phyloP scores from a whole-genome alignment of 345 rosid species.

The Eucalyptus cloeziana region DNA sequence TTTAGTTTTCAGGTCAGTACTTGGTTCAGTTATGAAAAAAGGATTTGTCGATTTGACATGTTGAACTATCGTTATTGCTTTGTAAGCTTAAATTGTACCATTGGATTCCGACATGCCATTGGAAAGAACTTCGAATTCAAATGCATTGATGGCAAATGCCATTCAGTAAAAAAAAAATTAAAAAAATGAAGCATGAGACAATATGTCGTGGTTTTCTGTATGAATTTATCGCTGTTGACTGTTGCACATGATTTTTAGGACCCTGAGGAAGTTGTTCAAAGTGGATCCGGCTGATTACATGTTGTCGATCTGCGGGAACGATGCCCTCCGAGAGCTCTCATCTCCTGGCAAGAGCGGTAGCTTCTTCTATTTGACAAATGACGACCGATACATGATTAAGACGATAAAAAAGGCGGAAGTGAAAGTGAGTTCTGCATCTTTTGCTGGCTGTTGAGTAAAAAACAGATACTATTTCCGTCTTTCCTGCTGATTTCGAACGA shows the following conservation, averaged over 20 bases:
- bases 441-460: neutral
- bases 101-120: neutral
- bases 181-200: neutral
- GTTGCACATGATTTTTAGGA: conserved; percentile 20
- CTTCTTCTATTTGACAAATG: conserved; percentile 82
- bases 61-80: neutral
- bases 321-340: conserved; percentile 89
- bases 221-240: neutral
- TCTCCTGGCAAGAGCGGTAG: conserved; percentile 99
- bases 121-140: neutral
- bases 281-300: conserved; percentile 97
- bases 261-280: conserved; percentile 82
- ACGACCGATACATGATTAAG: conserved; percentile 93
- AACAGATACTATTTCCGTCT: neutral
- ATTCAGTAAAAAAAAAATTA: neutral
- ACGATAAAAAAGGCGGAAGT: conserved; percentile 88
- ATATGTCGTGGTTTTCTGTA: neutral
- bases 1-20: conserved; percentile 75
- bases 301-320: conserved; percentile 85
- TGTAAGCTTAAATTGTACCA: neutral
- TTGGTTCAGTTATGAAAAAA: neutral
- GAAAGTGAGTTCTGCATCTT: conserved; percentile 35
- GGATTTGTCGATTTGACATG: neutral
- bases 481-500: neutral
- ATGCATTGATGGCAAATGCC: neutral